Base-by-base conservation (phyloP, 2,329 filamentous ascomycete genomes). In the Berkeleyomyces basicola region DNA sequence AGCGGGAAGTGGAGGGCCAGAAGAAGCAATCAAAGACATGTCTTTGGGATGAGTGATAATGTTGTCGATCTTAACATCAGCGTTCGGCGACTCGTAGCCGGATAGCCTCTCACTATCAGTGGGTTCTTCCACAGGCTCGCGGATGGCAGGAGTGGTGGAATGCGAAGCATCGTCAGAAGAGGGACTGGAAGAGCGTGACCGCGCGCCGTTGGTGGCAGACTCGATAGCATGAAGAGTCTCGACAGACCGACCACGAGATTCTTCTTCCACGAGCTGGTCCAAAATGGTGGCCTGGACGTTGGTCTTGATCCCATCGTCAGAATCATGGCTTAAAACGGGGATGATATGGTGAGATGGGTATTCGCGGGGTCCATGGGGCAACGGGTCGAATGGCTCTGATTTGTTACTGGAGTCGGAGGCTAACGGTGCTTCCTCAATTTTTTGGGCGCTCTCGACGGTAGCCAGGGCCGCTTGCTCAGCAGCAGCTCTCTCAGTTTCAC, bases 51-150 rank as follows among this genome's bases (percentile, higher is more conserved):
- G 61, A 61, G 77, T 74, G 65, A 85, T 76, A 65, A 79, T 72
- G 67, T 83, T 79, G 68, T 85, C 82, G 64, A 84, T 79, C 60
- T 74, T 75, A 61, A 85, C 82, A 69, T 86, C 83, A n/a, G 83
- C 83, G 68, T 86, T 76, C 1, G 83, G 83, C 6, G 72, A 79
- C 66, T 79, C 80, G 63, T 80, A 86, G 3, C n/a, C 40, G 11
- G 44, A 23, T 36, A n/a, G 37, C 11, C 31, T 43, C 44, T 3
- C 16, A 39, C 33, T 55, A 31, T 55, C 33, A n/a, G 31, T 39
- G 33, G n/a, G 7, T 10, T 36, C 49, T 23, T 37, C 51, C 4
- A n/a, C 7, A 33, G 47, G 9, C 40, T 57, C 23, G 11, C 10
- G 51, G 11, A 7, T 7, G 39, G 14, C 2, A 31, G 33, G n/a